Conservation (phyloP, 2,329 filamentous ascomycete genomes). For the Thielaviopsis euricoi region DNA sequence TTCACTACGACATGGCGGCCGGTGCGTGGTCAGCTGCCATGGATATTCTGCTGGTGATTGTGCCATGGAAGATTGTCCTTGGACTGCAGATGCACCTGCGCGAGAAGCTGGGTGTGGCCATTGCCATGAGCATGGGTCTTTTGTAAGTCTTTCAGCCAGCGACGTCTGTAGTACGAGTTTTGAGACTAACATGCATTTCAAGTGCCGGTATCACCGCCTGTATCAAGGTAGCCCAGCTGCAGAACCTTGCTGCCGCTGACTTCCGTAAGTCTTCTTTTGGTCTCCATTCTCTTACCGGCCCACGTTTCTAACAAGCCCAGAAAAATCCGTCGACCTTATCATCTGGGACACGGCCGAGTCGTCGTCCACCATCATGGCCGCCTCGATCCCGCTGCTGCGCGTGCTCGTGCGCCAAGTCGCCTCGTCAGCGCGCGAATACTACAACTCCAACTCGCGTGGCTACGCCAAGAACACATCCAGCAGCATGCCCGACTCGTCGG, state of each 20-base stretch:
- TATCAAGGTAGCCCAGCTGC: conserved; percentile 3
- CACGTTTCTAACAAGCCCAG: background rate
- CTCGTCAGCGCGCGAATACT: background rate
- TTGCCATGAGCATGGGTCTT: conserved; percentile 17
- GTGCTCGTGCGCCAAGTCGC: conserved; percentile 13
- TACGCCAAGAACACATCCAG: background rate
- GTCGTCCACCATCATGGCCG: conserved; percentile 14
- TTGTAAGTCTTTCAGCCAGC: conserved; percentile 16
- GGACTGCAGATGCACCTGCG: conserved; percentile 16
- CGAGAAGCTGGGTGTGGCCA: conserved; percentile 17
- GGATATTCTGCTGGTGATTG: conserved; percentile 14
- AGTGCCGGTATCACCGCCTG: conserved; percentile 8
- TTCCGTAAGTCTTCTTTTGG: conserved; percentile 1
- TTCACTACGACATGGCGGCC: conserved; percentile 5
- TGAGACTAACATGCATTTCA: background rate
- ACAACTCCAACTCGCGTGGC: background rate
- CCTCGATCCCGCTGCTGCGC: conserved; percentile 15
- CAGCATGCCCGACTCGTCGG: background rate
- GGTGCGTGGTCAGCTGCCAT: conserved; percentile 13
- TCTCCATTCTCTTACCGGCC: too few species aligned
- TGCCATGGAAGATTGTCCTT: conserved; percentile 17
- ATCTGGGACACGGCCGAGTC: conserved; percentile 13
- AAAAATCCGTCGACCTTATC: conserved; percentile 5
- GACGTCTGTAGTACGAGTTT: too few species aligned
- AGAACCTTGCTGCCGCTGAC: conserved; percentile 1